These are phyloP conservation scores for Ophiostoma sp. DNA, from an alignment of 2,329 filamentous ascomycete genomes.

Conservation along the genomic window DNA sequence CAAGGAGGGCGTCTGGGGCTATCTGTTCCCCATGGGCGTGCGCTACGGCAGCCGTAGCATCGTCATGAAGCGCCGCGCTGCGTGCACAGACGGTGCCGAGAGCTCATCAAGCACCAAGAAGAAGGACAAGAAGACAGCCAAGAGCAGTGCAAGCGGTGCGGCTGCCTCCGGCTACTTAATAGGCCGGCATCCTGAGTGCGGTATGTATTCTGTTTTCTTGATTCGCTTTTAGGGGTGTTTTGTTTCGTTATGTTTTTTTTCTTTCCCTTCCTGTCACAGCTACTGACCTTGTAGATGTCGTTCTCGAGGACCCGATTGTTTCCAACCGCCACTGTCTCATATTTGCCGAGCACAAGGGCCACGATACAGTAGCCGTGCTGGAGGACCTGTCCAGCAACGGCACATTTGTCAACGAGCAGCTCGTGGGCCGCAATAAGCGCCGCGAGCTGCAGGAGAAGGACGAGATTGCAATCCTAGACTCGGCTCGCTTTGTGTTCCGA, in stretches of 20 bases:
- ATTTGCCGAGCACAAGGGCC: slow-evolving; percentile 37
- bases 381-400: slow-evolving; percentile 95
- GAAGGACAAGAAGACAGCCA: slow-evolving; percentile 43
- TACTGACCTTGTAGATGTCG: slow-evolving; percentile 51
- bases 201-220: slow-evolving; percentile 46
- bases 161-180: slow-evolving; percentile 73
- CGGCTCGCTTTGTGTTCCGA: slow-evolving; percentile 83
- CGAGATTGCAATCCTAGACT: slow-evolving; percentile 79
- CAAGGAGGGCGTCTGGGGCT: slow-evolving; percentile 89
- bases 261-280: no score
- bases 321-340: slow-evolving; percentile 73
- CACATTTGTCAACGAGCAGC: slow-evolving; percentile 88
- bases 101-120: slow-evolving; percentile 30
- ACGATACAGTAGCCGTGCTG: slow-evolving; percentile 61
- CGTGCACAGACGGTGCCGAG: slow-evolving; percentile 54
- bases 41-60: slow-evolving; percentile 60
- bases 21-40: slow-evolving; percentile 75
- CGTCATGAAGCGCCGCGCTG: slow-evolving; percentile 67
- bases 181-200: slow-evolving; percentile 88
- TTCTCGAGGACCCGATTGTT: slow-evolving; percentile 69
- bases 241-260: neutral
- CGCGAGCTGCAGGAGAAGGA: slow-evolving; percentile 85
- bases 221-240: no score
- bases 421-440: slow-evolving; percentile 86
- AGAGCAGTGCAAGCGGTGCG: slow-evolving; percentile 56